Evolutionary conservation across 257 asterid species (phyloP).

Genomic region (Osmanthus fragrans): DNA sequence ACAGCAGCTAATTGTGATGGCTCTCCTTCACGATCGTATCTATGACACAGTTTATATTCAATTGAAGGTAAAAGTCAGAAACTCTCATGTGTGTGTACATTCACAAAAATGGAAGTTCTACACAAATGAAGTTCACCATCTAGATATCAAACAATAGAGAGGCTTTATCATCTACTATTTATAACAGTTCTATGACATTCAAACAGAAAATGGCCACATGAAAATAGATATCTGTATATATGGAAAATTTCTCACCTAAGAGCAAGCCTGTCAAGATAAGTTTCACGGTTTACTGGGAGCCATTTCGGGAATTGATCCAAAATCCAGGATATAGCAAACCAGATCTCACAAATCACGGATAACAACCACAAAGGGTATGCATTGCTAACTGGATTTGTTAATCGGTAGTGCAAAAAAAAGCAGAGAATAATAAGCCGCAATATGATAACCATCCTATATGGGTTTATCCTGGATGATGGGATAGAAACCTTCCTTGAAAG

Average conservation of each 20-base stretch:
- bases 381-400: slow-evolving; percentile 88
- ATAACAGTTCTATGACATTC: neutral
- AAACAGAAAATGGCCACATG: neutral
- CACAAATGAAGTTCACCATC: neutral
- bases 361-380: slow-evolving; percentile 88
- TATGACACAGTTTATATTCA: slow-evolving; percentile 35
- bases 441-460: slow-evolving; percentile 95
- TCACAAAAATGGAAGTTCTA: neutral
- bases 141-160: slow-evolving; percentile 4
- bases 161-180: neutral
- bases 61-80: slow-evolving; percentile 17
- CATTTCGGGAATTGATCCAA: slow-evolving; percentile 99
- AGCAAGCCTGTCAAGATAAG: slow-evolving; percentile 96
- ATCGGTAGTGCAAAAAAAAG: slow-evolving; percentile 88
- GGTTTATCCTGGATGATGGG: slow-evolving; percentile 93
- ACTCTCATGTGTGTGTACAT: neutral
- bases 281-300: slow-evolving; percentile 96
- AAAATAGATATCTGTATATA: neutral
- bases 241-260: slow-evolving; percentile 58
- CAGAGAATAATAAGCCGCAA: slow-evolving; percentile 83
- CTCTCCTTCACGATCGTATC: slow-evolving; percentile 98
- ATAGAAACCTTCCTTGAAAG: slow-evolving; percentile 97
- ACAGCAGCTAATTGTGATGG: slow-evolving; percentile 99
- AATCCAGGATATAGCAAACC: slow-evolving; percentile 99
- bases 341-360: slow-evolving; percentile 96